phyloP scores from a whole-genome alignment of 352 stramenopile species.

The Nothophytophthora sp. region DNA sequence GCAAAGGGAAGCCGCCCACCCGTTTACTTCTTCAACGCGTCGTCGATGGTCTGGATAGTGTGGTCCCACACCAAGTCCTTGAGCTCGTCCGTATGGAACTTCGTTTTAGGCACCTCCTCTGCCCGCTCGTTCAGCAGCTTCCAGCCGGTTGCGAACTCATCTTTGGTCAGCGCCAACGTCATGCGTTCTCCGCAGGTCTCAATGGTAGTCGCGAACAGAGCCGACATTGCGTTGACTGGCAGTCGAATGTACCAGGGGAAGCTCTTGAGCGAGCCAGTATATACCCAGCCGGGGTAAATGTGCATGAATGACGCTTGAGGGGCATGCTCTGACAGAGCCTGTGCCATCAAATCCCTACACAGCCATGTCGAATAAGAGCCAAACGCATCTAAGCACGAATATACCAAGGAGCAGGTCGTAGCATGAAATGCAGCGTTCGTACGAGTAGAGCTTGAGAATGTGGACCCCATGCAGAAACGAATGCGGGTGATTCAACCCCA shows the following conservation, averaged over 20 bases:
- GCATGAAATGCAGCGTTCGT: slow-evolving; percentile 1
- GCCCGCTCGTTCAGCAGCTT: slow-evolving; percentile 22
- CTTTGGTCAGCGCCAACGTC: slow-evolving; percentile 21
- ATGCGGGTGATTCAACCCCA: slow-evolving; percentile 27
- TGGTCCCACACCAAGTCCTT: slow-evolving; percentile 26
- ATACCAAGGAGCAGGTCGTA: no score
- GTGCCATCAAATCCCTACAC: slow-evolving; percentile 27
- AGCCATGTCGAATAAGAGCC: not conserved
- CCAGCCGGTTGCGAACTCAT: slow-evolving; percentile 20
- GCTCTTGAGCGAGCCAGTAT: slow-evolving; percentile 19
- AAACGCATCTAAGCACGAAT: not conserved
- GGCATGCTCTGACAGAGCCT: slow-evolving; percentile 25
- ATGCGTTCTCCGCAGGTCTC: slow-evolving; percentile 25
- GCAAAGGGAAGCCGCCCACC: no score
- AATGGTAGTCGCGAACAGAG: slow-evolving; percentile 18
- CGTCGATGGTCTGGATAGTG: slow-evolving; percentile 22
- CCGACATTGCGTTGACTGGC: slow-evolving; percentile 19
- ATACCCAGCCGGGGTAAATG: slow-evolving; percentile 30
- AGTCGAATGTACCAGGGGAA: slow-evolving; percentile 27
- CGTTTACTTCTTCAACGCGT: slow-evolving; percentile 20
- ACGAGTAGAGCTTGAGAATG: slow-evolving; percentile 29
- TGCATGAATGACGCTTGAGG: slow-evolving; percentile 34
- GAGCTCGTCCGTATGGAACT: slow-evolving; percentile 28
- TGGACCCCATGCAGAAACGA: slow-evolving; percentile 26
- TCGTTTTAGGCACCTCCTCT: slow-evolving; percentile 19